Percentiles rank a stretch among this genome's conserved stretches.
Evolutionary conservation across 331 rosid genomes (phyloP).

Genomic region (Rosa hybrid): DNA sequence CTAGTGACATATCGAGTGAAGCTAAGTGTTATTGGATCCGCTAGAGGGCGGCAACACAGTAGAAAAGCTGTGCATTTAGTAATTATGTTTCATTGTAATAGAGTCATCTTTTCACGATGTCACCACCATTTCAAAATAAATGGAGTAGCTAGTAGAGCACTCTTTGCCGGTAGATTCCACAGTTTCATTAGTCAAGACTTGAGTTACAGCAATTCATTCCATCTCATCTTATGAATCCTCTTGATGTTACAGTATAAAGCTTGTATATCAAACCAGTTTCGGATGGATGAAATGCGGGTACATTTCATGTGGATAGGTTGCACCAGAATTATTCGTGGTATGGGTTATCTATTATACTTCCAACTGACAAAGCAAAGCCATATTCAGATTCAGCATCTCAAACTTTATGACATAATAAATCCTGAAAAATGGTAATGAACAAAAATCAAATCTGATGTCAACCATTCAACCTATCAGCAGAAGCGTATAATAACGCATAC

Average conservation of each 20-base stretch:
- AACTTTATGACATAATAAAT: slow-evolving; percentile 12
- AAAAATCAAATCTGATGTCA: slow-evolving; percentile 15
- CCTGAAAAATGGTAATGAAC: slow-evolving; percentile 42
- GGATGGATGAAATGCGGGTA: not conserved
- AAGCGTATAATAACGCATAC: slow-evolving; percentile 49
- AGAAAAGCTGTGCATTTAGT: too few relatives aligned
- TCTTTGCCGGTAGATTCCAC: too few relatives aligned
- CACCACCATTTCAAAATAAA: too few relatives aligned
- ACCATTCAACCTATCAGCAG: slow-evolving; percentile 21
- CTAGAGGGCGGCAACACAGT: too few relatives aligned
- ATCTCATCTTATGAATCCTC: not conserved
- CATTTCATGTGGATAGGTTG: slow-evolving; percentile 10
- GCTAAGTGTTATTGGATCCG: too few relatives aligned
- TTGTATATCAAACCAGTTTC: not conserved
- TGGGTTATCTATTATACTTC: too few relatives aligned
- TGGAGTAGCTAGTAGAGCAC: too few relatives aligned
- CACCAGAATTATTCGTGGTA: too few relatives aligned
- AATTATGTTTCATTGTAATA: too few relatives aligned
- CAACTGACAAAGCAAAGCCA: slow-evolving; percentile 53
- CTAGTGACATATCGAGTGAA: too few relatives aligned
- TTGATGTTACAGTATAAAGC: not conserved
- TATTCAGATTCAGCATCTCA: slow-evolving; percentile 54
- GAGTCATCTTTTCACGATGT: too few relatives aligned
- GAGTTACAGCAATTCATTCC: not conserved
- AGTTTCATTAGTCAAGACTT: too few relatives aligned